Percentiles rank a stretch among this genome's conserved stretches.
Evolutionary conservation across 2,329 filamentous ascomycete genomes (phyloP).

Genomic region (Escovopsis weberi): DNA sequence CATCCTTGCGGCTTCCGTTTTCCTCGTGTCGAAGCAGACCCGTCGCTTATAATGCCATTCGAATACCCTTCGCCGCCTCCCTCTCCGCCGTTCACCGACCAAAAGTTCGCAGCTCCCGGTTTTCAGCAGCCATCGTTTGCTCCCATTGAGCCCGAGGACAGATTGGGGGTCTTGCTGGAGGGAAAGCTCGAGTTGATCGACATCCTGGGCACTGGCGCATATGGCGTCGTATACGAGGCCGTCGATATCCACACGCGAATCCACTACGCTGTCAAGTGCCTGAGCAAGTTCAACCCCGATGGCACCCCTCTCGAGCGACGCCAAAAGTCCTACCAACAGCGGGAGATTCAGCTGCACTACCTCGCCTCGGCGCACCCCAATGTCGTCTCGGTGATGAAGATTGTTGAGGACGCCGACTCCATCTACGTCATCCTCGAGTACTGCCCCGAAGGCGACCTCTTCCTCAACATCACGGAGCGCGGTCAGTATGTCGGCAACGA

Average conservation of each 20-base stretch:
- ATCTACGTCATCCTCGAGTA: constrained; percentile 95
- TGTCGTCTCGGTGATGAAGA: constrained; percentile 85
- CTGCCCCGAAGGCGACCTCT: constrained; percentile 91
- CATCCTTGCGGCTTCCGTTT: too few species aligned
- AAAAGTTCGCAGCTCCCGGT: constrained; percentile 27
- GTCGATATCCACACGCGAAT: constrained; percentile 68
- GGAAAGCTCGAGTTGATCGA: constrained; percentile 69
- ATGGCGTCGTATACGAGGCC: constrained; percentile 89
- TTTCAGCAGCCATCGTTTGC: constrained; percentile 31
- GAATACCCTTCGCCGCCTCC: constrained; percentile 45
- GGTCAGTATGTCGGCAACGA: constrained; percentile 91
- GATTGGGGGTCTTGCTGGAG: constrained; percentile 71
- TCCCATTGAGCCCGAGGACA: constrained; percentile 61
- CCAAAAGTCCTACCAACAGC: constrained; percentile 79
- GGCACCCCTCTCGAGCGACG: constrained; percentile 62
- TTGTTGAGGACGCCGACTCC: constrained; percentile 82
- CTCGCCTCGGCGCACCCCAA: constrained; percentile 79
- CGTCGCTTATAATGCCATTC: constrained; percentile 35
- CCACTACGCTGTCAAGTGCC: constrained; percentile 88
- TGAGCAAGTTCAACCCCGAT: constrained; percentile 75
- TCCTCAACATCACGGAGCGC: constrained; percentile 92
- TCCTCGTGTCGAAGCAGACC: not conserved
- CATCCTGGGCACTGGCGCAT: constrained; percentile 85
- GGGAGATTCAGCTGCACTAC: constrained; percentile 87
- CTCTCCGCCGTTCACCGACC: constrained; percentile 38